Evolutionary conservation across 2,329 filamentous ascomycete species (phyloP).

Genomic region (Penicillium griseofulvum): DNA sequence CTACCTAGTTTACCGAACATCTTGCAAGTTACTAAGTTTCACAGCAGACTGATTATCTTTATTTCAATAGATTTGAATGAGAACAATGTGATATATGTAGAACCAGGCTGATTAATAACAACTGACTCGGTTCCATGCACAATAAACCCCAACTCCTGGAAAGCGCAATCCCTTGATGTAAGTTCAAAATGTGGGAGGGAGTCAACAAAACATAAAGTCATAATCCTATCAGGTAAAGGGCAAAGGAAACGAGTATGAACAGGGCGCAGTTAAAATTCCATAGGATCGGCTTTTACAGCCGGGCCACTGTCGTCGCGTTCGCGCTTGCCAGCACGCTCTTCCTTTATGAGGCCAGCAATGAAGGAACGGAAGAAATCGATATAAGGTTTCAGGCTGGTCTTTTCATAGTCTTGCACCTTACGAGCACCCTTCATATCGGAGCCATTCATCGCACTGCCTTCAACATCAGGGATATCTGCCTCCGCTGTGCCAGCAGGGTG

Average conservation of each 20-base stretch:
- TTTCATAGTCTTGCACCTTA: conserved; percentile 83
- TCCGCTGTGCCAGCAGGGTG: conserved; percentile 31
- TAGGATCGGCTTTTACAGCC: conserved; percentile 48
- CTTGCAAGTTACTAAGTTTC: not conserved
- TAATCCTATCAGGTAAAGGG: conserved; percentile 5
- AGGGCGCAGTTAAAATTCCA: conserved; percentile 59
- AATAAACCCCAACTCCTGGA: not conserved
- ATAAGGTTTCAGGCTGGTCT: conserved; percentile 91
- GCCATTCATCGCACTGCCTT: conserved; percentile 31
- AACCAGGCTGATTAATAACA: not conserved
- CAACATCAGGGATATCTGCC: conserved; percentile 44
- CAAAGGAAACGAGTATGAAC: not conserved
- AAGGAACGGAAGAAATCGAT: conserved; percentile 85
- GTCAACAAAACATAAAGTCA: conserved; percentile 20
- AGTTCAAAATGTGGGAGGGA: not conserved
- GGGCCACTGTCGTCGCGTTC: conserved; percentile 50
- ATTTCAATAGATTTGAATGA: not conserved
- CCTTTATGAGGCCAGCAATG: conserved; percentile 74
- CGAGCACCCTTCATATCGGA: conserved; percentile 36
- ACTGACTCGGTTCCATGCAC: not conserved
- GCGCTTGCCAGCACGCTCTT: conserved; percentile 57
- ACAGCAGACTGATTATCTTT: not conserved
- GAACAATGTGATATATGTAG: not conserved
- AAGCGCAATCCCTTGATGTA: not conserved
- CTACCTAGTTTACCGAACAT: not conserved